These are phyloP conservation scores for Xylaria venustula DNA, from an alignment of 495 filamentous ascomycete genomes.

Conservation along the genomic window DNA sequence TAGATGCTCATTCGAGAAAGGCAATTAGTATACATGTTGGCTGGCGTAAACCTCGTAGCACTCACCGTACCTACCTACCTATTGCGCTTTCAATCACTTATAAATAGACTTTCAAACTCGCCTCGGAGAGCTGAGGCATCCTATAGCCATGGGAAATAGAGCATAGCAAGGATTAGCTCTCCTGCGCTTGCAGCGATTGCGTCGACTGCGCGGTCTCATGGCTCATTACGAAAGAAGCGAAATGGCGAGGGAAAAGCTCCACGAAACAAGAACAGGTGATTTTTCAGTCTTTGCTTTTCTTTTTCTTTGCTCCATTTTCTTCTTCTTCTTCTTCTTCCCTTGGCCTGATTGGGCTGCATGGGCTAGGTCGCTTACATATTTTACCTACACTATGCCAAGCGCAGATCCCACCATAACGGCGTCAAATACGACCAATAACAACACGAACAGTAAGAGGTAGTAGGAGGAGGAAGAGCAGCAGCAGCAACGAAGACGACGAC, in stretches of 20 bases:
- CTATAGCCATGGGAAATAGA: neutral
- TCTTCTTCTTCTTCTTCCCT: neutral
- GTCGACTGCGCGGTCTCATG: neutral
- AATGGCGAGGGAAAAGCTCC: neutral
- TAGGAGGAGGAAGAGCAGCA: too few species aligned
- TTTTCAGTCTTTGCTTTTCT: neutral
- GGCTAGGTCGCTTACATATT: neutral
- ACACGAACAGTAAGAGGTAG: neutral
- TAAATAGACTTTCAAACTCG: neutral
- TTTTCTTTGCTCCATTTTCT: neutral
- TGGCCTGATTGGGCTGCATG: neutral
- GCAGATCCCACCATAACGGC: slow-evolving; percentile 7
- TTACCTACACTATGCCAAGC: neutral
- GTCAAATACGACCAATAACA: slow-evolving; percentile 5
- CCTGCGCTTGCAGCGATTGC: neutral
- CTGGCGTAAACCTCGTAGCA: neutral
- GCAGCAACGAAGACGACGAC: too few species aligned
- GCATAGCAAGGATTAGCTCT: neutral
- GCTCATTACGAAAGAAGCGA: neutral
- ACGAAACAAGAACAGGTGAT: neutral
- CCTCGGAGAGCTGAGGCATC: neutral
- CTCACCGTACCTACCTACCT: neutral
- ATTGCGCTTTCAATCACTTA: neutral
- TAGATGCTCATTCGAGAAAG: neutral
- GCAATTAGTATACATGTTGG: too few species aligned